phyloP scores from a whole-genome alignment of 2,329 filamentous ascomycete species.

The Diaporthe citriasiana region DNA sequence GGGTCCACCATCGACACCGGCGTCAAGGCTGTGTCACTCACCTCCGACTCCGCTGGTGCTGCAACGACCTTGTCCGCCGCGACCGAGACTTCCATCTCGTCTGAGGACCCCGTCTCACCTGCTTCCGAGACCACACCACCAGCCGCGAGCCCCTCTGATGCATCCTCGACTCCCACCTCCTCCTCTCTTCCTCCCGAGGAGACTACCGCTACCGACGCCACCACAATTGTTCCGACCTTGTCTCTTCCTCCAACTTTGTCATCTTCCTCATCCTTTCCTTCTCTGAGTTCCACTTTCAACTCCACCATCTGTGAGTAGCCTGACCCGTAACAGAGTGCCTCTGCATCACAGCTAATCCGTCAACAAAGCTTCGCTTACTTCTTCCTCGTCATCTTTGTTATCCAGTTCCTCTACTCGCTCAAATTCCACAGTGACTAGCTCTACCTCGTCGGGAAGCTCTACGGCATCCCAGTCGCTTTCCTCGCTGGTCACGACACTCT shows the following conservation, averaged over 20 bases:
- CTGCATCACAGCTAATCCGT: background rate
- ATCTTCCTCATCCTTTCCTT: conserved; percentile 35
- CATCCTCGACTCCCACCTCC: conserved; percentile 40
- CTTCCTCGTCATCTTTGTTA: conserved; percentile 33
- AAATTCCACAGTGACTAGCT: conserved; percentile 26
- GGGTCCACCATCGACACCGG: conserved; percentile 54
- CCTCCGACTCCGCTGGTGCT: conserved; percentile 26
- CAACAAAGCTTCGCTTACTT: conserved; percentile 36
- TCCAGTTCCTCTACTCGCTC: conserved; percentile 35
- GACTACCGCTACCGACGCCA: conserved; percentile 43
- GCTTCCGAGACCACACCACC: conserved; percentile 41
- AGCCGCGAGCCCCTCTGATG: conserved; percentile 39
- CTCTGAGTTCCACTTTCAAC: conserved; percentile 41
- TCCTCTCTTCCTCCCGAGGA: conserved; percentile 1
- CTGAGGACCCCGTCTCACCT: conserved; percentile 33
- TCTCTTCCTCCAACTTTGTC: conserved; percentile 37
- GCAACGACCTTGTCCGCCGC: conserved; percentile 37
- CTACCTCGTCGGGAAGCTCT: conserved; percentile 32
- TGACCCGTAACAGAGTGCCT: background rate
- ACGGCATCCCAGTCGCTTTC: conserved; percentile 29
- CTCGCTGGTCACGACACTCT: conserved; percentile 49
- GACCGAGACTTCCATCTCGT: conserved; percentile 31
- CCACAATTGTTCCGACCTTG: conserved; percentile 37
- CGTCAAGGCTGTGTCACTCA: conserved; percentile 40
- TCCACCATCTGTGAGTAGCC: conserved; percentile 42